phyloP scores from a whole-genome alignment of 768 basidiomycete species.

The Auricularia sp. region DNA sequence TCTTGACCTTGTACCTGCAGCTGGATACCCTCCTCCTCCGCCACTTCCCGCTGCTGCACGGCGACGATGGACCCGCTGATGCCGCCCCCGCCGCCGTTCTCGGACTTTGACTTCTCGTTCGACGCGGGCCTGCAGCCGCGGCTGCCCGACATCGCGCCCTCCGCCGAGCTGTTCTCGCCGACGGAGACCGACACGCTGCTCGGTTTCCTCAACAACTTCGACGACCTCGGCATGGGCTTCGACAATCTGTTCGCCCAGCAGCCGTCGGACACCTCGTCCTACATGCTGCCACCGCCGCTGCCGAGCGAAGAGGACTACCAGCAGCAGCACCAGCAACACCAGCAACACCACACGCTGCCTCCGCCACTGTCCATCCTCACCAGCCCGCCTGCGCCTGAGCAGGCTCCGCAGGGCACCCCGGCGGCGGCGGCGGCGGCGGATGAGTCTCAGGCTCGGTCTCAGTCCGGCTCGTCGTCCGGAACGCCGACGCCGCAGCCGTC shows the following conservation, averaged over 20 bases:
- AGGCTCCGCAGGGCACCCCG: no score
- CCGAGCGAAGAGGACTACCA: no score
- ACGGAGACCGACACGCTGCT: constrained; percentile 71
- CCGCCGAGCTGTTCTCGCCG: constrained; percentile 53
- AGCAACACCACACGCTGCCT: no score
- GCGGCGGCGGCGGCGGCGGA: no score
- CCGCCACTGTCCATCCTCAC: no score
- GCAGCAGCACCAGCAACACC: no score
- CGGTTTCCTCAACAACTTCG: constrained; percentile 75
- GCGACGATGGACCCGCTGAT: not conserved
- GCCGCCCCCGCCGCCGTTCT: constrained; percentile 6
- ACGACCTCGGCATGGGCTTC: constrained; percentile 7
- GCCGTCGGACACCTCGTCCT: not conserved
- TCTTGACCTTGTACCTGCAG: not conserved
- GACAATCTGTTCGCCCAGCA: not conserved
- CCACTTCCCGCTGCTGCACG: not conserved
- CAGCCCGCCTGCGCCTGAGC: no score
- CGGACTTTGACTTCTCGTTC: constrained; percentile 6
- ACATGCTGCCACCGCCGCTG: not conserved
- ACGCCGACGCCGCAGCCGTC: constrained; percentile 6
- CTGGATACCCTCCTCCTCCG: not conserved
- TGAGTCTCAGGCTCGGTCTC: constrained; percentile 4
- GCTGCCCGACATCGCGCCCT: not conserved
- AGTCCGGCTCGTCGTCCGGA: constrained; percentile 12
- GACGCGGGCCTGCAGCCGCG: constrained; percentile 1